These are phyloP conservation scores for Alternaria alternata DNA, from an alignment of 2,329 filamentous ascomycete species.

Conservation along the genomic window DNA sequence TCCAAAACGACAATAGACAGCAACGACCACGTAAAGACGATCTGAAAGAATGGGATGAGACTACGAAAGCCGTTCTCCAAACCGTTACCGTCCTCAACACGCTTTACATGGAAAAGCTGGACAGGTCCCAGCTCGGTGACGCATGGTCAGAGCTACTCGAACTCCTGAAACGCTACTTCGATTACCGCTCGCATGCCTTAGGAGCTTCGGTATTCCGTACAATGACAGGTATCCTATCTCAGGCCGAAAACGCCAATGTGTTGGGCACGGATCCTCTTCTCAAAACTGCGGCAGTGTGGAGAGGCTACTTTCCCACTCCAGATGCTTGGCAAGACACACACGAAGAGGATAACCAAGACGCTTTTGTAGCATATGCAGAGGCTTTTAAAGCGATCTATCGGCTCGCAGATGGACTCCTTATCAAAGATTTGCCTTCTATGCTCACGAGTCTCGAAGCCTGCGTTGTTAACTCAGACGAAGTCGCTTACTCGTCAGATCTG, in stretches of 20 bases:
- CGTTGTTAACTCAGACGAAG: conserved; percentile 73
- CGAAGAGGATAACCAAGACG: conserved; percentile 72
- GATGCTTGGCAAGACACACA: conserved; percentile 28
- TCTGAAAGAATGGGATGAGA: conserved; percentile 49
- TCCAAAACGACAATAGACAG: conserved; percentile 32
- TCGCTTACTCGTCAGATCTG: conserved; percentile 74
- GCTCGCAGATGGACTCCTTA: conserved; percentile 71
- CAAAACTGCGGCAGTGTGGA: conserved; percentile 48
- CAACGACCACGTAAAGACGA: conserved; percentile 29
- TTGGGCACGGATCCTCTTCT: conserved; percentile 38
- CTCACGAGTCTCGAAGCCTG: conserved; percentile 75
- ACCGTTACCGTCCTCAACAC: conserved; percentile 66
- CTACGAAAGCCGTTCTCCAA: conserved; percentile 49
- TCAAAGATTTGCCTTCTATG: conserved; percentile 69
- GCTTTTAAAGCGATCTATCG: conserved; percentile 80
- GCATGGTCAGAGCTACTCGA: conserved; percentile 79
- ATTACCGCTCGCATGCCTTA: conserved; percentile 50
- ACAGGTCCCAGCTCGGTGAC: conserved; percentile 70
- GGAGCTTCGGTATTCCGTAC: conserved; percentile 54
- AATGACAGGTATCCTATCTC: conserved; percentile 51
- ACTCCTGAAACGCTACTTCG: conserved; percentile 67
- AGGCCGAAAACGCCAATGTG: conserved; percentile 28
- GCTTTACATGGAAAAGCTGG: conserved; percentile 77
- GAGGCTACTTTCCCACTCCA: conserved; percentile 41
- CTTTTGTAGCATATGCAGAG: conserved; percentile 83